Percentiles rank a stretch among this genome's conserved stretches.
These are phyloP conservation scores for Albizia julibrissin DNA, from an alignment of 306 rosid species.

Conservation along the genomic window DNA sequence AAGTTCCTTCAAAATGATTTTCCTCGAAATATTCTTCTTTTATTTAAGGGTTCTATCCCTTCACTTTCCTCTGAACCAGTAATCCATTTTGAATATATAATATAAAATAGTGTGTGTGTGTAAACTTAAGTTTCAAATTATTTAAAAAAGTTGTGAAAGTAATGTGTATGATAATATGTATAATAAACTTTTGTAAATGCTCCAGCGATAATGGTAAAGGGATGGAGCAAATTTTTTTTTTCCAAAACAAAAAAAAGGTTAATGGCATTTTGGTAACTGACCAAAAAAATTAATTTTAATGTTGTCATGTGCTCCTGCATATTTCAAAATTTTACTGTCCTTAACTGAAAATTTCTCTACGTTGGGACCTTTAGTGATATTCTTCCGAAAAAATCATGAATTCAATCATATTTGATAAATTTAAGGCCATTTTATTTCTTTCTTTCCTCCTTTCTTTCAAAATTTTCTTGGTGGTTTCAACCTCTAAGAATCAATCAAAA, in stretches of 20 bases:
- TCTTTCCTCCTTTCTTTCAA: too few species aligned
- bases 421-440: too few species aligned
- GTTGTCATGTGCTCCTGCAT: not conserved
- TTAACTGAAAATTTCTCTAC: not conserved
- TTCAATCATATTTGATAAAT: not conserved
- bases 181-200: not conserved
- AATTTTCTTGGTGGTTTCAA: too few species aligned
- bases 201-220: not conserved
- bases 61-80: not conserved
- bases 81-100: too few species aligned
- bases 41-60: too few species aligned
- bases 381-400: not conserved
- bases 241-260: too few species aligned
- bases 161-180: too few species aligned
- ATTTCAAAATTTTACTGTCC: not conserved
- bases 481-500: too few species aligned
- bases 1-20: too few species aligned
- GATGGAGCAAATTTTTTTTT: not conserved
- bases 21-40: too few species aligned
- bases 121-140: not conserved
- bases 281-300: too few species aligned
- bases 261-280: not conserved
- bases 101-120: too few species aligned
- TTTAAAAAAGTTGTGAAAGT: not conserved
- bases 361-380: not conserved